phyloP scores from a whole-genome alignment of 306 rosid species.

The Sechiopsis laciniata region DNA sequence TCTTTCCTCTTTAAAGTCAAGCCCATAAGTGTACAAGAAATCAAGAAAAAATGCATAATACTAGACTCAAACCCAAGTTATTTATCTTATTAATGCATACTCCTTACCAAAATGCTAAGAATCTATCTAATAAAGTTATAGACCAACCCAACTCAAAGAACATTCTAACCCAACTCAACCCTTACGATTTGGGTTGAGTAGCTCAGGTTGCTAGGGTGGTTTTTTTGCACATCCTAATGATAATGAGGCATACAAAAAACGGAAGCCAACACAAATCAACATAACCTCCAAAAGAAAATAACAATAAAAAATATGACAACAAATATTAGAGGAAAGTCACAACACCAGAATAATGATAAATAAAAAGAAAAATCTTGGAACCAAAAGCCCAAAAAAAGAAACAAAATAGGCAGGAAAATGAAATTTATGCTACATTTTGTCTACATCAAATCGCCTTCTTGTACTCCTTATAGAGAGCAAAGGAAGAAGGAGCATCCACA shows the following conservation, averaged over 20 bases:
- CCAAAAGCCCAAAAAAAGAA: neutral
- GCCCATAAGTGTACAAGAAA: too few species aligned
- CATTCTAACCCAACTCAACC: too few species aligned
- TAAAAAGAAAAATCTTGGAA: neutral
- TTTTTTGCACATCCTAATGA: neutral
- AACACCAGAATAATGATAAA: neutral
- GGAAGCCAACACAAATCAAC: neutral
- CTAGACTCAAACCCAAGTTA: too few species aligned
- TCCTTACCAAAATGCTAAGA: too few species aligned
- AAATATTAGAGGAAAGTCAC: neutral
- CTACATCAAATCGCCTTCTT: neutral
- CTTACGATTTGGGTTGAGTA: too few species aligned
- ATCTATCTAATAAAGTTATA: too few species aligned
- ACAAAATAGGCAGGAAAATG: conserved; percentile 7
- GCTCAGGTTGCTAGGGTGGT: too few species aligned
- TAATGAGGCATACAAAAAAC: neutral
- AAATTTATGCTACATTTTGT: neutral
- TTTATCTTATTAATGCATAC: too few species aligned
- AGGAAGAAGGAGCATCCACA: conserved; percentile 17
- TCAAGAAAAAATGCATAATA: too few species aligned
- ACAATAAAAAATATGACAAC: neutral
- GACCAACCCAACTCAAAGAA: too few species aligned
- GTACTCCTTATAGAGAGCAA: neutral
- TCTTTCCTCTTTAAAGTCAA: too few species aligned
- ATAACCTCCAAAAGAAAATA: neutral